These are phyloP conservation scores for Albatrellus ellisii DNA, from an alignment of 768 basidiomycete genomes.

Conservation along the genomic window DNA sequence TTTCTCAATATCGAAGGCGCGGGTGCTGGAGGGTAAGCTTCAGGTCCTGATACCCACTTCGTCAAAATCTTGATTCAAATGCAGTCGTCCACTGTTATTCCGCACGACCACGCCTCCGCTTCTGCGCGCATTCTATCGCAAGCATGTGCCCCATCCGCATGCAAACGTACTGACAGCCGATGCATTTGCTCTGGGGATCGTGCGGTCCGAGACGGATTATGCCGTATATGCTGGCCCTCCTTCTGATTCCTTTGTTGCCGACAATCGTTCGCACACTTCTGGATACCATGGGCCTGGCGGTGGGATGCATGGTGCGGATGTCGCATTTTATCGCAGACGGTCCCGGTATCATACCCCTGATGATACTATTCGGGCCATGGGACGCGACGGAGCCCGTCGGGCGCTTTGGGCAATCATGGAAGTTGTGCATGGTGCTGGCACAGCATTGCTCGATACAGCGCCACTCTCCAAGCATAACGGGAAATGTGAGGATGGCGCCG, in stretches of 20 bases:
- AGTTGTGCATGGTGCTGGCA: constrained; percentile 38
- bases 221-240: constrained; percentile 37
- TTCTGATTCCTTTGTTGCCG: background rate
- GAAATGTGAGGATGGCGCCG: constrained; percentile 21
- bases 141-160: constrained; percentile 49
- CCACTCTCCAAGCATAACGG: constrained; percentile 11
- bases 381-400: constrained; percentile 31
- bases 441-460: constrained; percentile 34
- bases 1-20: constrained; percentile 83
- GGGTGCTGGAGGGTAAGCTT: constrained; percentile 54
- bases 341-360: constrained; percentile 68
- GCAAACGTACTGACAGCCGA: constrained; percentile 60
- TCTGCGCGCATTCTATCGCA: constrained; percentile 34
- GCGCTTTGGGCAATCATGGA: constrained; percentile 78
- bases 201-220: constrained; percentile 66
- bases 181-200: constrained; percentile 47
- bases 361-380: constrained; percentile 49
- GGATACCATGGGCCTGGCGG: constrained; percentile 8
- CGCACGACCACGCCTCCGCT: constrained; percentile 38
- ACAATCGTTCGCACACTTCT: background rate
- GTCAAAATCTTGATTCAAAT: constrained; percentile 1
- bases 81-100: constrained; percentile 65
- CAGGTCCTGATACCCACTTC: background rate
- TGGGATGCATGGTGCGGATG: constrained; percentile 58
- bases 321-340: constrained; percentile 67